phyloP scores from a whole-genome alignment of 306 rosid genomes.

The Inga leiocalycina region DNA sequence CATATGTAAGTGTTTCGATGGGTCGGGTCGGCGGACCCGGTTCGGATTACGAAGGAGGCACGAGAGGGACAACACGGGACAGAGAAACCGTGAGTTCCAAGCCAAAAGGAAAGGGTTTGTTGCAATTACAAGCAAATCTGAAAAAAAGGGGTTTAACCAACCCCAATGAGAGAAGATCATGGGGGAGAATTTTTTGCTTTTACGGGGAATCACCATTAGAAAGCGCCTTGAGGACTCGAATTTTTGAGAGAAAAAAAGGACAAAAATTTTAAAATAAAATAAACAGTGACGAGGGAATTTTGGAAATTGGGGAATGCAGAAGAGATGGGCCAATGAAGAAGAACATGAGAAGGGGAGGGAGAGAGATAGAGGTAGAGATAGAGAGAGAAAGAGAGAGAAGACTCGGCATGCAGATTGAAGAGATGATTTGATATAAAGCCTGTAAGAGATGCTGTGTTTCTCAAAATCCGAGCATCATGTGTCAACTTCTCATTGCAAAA shows the following conservation, averaged over 20 bases:
- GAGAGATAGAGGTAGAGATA: neutral
- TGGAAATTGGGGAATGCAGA: constrained; percentile 27
- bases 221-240: neutral
- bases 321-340: constrained; percentile 33
- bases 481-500: constrained; percentile 73
- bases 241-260: neutral
- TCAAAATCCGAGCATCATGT: constrained; percentile 86
- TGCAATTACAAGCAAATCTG: constrained; percentile 21
- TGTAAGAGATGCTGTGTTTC: constrained; percentile 46
- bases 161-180: constrained; percentile 41
- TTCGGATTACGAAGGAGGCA: constrained; percentile 33
- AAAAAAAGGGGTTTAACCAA: neutral
- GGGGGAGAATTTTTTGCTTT: constrained; percentile 39
- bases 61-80: constrained; percentile 45
- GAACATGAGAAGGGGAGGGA: constrained; percentile 6
- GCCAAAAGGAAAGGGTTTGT: constrained; percentile 34
- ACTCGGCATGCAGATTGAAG: constrained; percentile 63
- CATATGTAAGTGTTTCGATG: neutral
- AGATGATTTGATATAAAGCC: constrained; percentile 66
- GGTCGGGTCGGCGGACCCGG: constrained; percentile 18
- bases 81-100: constrained; percentile 50
- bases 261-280: neutral
- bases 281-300: neutral
- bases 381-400: neutral
- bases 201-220: constrained; percentile 35